Evolutionary conservation across 2,329 filamentous ascomycete genomes (phyloP).

Genomic region (Colletotrichum sp.): DNA sequence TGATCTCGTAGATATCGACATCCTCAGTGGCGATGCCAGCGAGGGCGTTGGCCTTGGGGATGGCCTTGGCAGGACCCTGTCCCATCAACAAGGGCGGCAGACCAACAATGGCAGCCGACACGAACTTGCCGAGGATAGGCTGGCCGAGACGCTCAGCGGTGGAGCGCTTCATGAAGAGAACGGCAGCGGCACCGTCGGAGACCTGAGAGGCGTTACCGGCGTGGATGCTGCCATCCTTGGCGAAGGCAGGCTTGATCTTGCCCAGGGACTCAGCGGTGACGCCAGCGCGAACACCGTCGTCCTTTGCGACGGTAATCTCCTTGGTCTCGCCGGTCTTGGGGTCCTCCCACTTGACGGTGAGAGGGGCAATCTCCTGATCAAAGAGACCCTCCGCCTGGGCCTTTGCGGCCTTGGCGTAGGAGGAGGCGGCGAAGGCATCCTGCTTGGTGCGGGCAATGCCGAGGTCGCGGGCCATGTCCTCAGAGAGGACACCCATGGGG

Average conservation of each 20-base stretch:
- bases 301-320: constrained; percentile 80
- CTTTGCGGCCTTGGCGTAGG: constrained; percentile 87
- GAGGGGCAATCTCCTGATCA: constrained; percentile 86
- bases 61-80: constrained; percentile 92
- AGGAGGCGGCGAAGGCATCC: constrained; percentile 92
- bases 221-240: constrained; percentile 92
- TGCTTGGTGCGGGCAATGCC: constrained; percentile 74
- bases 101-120: constrained; percentile 83
- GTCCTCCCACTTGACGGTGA: constrained; percentile 87
- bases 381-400: constrained; percentile 92
- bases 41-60: constrained; percentile 88
- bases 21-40: constrained; percentile 87
- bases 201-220: constrained; percentile 96
- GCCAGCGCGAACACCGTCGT: constrained; percentile 86
- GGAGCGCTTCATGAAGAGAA: constrained; percentile 92
- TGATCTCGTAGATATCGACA: constrained; percentile 98
- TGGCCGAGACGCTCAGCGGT: constrained; percentile 90
- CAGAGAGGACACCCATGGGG: constrained; percentile 91
- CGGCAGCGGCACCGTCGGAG: constrained; percentile 92
- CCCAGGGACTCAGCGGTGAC: constrained; percentile 87
- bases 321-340: constrained; percentile 88
- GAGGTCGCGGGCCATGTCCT: constrained; percentile 91
- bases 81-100: constrained; percentile 96
- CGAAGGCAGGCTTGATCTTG: constrained; percentile 91
- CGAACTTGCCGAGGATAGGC: constrained; percentile 90